Conservation (phyloP, 208 protist species). For the Wallacemonas collosoma region DNA sequence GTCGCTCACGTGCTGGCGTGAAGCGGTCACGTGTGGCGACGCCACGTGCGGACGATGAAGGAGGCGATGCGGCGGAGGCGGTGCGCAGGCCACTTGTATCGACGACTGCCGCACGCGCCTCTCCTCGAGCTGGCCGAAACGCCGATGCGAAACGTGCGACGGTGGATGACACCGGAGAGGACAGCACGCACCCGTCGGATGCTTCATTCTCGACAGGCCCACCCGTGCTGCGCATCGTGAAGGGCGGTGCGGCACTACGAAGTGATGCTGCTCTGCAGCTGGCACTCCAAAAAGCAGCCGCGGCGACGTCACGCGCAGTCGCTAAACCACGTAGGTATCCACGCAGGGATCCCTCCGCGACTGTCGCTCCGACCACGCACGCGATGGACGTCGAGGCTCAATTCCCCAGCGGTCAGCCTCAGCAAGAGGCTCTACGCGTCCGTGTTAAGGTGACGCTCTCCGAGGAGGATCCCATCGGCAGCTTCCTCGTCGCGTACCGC, state of each 20-base stretch:
- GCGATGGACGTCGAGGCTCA: not conserved
- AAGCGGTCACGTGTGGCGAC: no score
- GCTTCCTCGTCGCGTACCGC: not conserved
- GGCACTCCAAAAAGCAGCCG: not conserved
- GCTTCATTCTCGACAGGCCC: not conserved
- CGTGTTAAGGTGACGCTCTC: not conserved
- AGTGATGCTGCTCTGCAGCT: not conserved
- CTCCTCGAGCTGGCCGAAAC: no score
- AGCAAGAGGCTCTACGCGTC: no score
- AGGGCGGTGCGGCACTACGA: conserved; percentile 23
- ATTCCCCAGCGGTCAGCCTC: no score
- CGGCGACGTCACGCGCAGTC: not conserved
- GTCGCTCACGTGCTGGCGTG: no score
- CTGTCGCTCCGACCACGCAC: not conserved
- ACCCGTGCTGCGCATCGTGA: conserved; percentile 22
- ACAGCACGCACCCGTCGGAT: no score
- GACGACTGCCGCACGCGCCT: no score
- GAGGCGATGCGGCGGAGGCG: no score
- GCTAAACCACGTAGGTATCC: not conserved
- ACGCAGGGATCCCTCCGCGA: not conserved
- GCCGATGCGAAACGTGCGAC: no score
- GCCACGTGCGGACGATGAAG: no score
- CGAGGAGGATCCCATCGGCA: not conserved
- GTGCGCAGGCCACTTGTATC: no score
- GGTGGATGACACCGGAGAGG: no score